Evolutionary conservation across 164 flowering plant genomes (phyloP), one percentile per base, ranked within the genome.

Genomic region (Aristolochia californica): DNA sequence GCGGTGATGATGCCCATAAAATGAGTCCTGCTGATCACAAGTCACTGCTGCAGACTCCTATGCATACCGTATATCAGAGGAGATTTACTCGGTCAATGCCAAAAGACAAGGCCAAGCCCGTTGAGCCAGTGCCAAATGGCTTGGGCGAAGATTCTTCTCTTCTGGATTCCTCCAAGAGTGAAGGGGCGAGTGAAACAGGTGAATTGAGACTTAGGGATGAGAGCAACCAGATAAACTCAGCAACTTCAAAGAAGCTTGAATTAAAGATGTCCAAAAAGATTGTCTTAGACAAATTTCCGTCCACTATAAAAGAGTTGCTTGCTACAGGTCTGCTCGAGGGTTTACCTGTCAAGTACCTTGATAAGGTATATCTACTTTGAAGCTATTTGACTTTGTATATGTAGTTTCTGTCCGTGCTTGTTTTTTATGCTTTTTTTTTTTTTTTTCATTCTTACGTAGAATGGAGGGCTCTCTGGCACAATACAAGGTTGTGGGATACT

Each of bases 321-420:
- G 77, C 69, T 10, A 81, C 83, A 4, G 85, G 94, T 30, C 47
- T 88, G 62, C 82, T 88, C 4, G 91, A 86, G 65, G 94, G 91
- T n/a, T 34, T 76, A 25, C 51, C 53, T 26, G 87, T 88, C 38
- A 67, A 45, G 53, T 86, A 83, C 47, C 2, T 68, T 2, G 43
- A 34, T 43, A 70, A 13, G 14, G 17, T 20, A 43, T 9, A 18
- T 21, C 11, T 21, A 18, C 24, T 43, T 40, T 14, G 18, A 18
- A 20, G 38, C 20, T 5, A 11, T 23, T 43, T 56, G 40, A 28
- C 21, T 0, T 30, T 28, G 21, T 27, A 2, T 20, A 7, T 27
- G 12, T 28, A 27, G 26, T 17, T 28, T 9, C 18, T 27, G 28
- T 28, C 0, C 15, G 17, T 21, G 22, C 21, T 24, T 28, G 57